Evolutionary conservation across 495 filamentous ascomycete species (phyloP).

Genomic region (Platismatia glauca): DNA sequence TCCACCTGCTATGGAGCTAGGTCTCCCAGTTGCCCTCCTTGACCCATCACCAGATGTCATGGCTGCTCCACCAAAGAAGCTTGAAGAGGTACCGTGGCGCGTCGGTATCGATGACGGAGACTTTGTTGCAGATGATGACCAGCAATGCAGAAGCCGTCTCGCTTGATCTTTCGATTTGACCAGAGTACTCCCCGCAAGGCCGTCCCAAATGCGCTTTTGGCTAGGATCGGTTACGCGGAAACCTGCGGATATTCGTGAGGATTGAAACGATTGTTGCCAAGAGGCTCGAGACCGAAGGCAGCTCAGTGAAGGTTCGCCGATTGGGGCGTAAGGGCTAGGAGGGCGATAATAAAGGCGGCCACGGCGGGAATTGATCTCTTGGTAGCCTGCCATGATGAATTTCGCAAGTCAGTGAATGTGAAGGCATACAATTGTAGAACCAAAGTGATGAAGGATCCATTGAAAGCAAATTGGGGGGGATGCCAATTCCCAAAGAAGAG

Average conservation of each 20-base stretch:
- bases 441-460: not conserved
- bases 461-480: not conserved
- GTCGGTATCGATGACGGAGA: not conserved
- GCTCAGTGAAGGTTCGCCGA: not conserved
- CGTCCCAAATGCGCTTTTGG: constrained; percentile 11
- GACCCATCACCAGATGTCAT: constrained; percentile 26
- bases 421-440: not conserved
- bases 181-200: constrained; percentile 28
- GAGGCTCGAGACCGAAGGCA: not conserved
- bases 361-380: not conserved
- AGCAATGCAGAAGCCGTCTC: constrained; percentile 42
- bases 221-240: not conserved
- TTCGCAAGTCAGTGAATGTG: not conserved
- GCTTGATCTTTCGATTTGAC: constrained; percentile 43
- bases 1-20: constrained; percentile 29
- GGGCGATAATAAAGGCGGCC: not conserved
- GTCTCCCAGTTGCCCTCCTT: constrained; percentile 20
- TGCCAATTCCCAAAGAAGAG: not conserved
- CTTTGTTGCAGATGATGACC: constrained; percentile 18
- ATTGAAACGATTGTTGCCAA: not conserved
- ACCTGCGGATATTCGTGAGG: not conserved
- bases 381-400: constrained; percentile 6
- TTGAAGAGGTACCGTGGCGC: not conserved
- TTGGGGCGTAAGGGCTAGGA: not conserved
- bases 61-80: constrained; percentile 18